Conservation (phyloP, 208 protist genomes). For the Acanthamoeba sp. region DNA sequence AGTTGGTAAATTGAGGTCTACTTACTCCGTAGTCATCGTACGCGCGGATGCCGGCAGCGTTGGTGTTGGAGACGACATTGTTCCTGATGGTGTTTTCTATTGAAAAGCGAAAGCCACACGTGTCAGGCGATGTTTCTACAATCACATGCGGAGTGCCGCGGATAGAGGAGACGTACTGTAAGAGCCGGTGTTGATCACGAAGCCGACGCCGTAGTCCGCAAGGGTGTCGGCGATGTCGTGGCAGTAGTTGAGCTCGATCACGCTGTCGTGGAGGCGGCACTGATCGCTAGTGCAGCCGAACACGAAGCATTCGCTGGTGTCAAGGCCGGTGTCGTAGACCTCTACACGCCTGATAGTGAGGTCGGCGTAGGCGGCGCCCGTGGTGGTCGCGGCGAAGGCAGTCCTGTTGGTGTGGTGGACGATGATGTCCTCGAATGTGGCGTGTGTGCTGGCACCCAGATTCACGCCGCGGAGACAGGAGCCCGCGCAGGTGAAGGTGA, state of each 20-base stretch:
- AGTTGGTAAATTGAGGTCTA: background rate
- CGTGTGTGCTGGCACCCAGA: background rate
- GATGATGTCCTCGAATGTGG: background rate
- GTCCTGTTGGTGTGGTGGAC: background rate
- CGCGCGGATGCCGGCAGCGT: background rate
- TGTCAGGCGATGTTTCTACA: too few species aligned
- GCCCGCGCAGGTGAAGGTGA: background rate
- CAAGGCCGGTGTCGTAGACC: background rate
- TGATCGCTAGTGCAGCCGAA: background rate
- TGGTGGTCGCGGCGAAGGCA: background rate
- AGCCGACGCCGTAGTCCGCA: background rate
- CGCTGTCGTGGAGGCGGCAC: background rate
- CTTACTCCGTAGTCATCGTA: conserved; percentile 1
- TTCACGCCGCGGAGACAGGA: background rate
- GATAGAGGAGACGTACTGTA: background rate
- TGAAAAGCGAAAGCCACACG: too few species aligned
- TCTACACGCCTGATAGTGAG: background rate
- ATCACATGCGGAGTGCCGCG: too few species aligned
- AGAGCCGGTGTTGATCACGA: background rate
- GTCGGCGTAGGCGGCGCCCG: background rate
- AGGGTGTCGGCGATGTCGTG: background rate
- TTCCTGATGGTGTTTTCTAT: background rate
- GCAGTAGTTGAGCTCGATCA: conserved; percentile 37
- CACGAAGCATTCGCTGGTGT: background rate
- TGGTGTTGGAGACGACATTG: background rate